Percentiles rank a stretch among this genome's conserved stretches.
Evolutionary conservation across 768 basidiomycete species (phyloP).

Genomic region (Saitozyma sp.): DNA sequence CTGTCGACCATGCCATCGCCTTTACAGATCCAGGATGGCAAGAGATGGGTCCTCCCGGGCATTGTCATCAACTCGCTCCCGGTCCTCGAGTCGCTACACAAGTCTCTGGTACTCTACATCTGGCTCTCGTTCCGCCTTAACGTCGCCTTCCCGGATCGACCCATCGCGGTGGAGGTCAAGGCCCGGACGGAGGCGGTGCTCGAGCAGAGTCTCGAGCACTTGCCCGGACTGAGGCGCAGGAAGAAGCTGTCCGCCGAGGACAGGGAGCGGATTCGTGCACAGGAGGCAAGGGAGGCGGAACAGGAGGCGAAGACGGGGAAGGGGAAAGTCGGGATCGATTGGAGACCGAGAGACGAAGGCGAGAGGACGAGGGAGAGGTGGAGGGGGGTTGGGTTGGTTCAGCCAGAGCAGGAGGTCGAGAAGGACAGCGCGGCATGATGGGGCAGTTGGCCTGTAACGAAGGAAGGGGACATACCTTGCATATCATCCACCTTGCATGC

Average conservation of each 20-base stretch:
- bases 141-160: conserved; percentile 65
- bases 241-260: no score
- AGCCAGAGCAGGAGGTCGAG: no score
- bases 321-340: background rate
- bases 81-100: conserved; percentile 72
- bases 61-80: conserved; percentile 44
- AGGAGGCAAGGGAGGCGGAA: conserved; percentile 11
- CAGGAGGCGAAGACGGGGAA: conserved; percentile 15
- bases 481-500: no score
- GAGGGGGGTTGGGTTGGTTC: conserved; percentile 19
- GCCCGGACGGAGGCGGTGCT: conserved; percentile 65
- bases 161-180: conserved; percentile 61
- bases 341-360: conserved; percentile 9
- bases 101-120: conserved; percentile 71
- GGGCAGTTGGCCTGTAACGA: no score
- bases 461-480: no score
- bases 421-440: no score
- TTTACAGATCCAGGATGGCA: conserved; percentile 18
- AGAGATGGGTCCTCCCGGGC: conserved; percentile 15
- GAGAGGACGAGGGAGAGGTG: conserved; percentile 22
- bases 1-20: conserved; percentile 46
- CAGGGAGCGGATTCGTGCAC: conserved; percentile 4
- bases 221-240: conserved; percentile 29
- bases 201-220: conserved; percentile 58
- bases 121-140: conserved; percentile 77